phyloP scores from a whole-genome alignment of 495 filamentous ascomycete genomes.

The Terfezia boudieri region DNA sequence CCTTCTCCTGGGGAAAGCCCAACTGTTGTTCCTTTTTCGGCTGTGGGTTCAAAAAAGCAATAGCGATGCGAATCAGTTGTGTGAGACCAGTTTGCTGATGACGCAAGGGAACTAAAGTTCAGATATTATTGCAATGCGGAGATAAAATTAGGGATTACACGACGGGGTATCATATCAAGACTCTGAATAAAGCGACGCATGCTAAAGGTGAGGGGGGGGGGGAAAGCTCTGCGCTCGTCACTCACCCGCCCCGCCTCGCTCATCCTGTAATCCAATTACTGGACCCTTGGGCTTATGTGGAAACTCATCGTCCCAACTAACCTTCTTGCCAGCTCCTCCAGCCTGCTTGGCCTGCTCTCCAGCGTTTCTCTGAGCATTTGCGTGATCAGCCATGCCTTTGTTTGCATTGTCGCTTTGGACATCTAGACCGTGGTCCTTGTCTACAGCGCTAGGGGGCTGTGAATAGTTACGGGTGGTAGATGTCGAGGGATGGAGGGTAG shows the following conservation, averaged over 20 bases:
- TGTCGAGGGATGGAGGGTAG: too few relatives aligned
- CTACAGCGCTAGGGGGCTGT: too few relatives aligned
- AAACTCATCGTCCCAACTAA: background rate
- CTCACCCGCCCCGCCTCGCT: background rate
- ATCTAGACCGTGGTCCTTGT: background rate
- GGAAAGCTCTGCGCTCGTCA: background rate
- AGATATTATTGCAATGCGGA: background rate
- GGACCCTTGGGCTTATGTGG: background rate
- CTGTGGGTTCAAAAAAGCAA: background rate
- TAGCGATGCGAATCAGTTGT: background rate
- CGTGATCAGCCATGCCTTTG: background rate
- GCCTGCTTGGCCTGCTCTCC: background rate
- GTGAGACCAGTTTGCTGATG: background rate
- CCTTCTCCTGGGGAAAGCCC: background rate
- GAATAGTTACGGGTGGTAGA: too few relatives aligned
- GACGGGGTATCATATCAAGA: background rate
- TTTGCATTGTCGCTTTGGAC: background rate
- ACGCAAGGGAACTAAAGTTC: background rate
- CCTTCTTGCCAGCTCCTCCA: background rate
- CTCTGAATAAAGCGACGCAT: background rate
- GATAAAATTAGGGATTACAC: too few relatives aligned
- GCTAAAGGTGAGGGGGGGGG: background rate
- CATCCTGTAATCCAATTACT: background rate
- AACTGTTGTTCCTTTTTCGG: background rate
- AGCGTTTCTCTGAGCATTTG: background rate